These are phyloP conservation scores for Arabidopsis suecica DNA, from an alignment of 345 rosid genomes.

Conservation along the genomic window DNA sequence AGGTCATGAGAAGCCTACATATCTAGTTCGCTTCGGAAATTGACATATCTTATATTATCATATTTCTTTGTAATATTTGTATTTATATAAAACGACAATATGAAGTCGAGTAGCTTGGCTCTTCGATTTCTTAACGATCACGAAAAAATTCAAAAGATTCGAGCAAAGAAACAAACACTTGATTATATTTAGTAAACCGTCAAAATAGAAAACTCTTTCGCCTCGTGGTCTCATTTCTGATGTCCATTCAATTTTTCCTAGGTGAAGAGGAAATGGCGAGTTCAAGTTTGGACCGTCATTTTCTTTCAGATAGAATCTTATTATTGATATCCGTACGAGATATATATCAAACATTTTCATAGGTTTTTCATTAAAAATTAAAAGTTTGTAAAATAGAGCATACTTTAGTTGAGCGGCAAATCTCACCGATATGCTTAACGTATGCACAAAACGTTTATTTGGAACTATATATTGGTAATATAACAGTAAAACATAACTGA, in stretches of 20 bases:
- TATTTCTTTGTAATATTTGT: neutral
- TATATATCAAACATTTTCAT: neutral
- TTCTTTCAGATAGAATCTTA: neutral
- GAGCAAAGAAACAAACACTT: slow-evolving; percentile 38
- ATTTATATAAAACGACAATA: slow-evolving; percentile 41
- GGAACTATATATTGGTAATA: too few species aligned
- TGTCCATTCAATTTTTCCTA: slow-evolving; percentile 1
- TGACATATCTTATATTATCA: slow-evolving; percentile 19
- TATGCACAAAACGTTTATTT: neutral
- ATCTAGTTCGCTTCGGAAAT: slow-evolving; percentile 48
- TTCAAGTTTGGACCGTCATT: slow-evolving; percentile 9
- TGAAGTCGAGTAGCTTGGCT: slow-evolving; percentile 35
- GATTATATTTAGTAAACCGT: slow-evolving; percentile 37
- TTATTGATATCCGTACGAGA: neutral
- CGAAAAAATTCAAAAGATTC: neutral
- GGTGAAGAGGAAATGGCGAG: slow-evolving; percentile 22
- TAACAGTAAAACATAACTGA: too few species aligned
- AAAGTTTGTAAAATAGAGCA: neutral
- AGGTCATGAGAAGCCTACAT: slow-evolving; percentile 44
- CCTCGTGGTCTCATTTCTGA: slow-evolving; percentile 22
- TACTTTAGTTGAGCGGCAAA: neutral
- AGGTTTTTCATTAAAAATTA: neutral
- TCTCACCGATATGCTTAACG: neutral
- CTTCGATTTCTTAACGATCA: slow-evolving; percentile 46
- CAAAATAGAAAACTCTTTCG: slow-evolving; percentile 41